Base-by-base conservation (phyloP, 2,329 filamentous ascomycete genomes). In the Alternaria atra region DNA sequence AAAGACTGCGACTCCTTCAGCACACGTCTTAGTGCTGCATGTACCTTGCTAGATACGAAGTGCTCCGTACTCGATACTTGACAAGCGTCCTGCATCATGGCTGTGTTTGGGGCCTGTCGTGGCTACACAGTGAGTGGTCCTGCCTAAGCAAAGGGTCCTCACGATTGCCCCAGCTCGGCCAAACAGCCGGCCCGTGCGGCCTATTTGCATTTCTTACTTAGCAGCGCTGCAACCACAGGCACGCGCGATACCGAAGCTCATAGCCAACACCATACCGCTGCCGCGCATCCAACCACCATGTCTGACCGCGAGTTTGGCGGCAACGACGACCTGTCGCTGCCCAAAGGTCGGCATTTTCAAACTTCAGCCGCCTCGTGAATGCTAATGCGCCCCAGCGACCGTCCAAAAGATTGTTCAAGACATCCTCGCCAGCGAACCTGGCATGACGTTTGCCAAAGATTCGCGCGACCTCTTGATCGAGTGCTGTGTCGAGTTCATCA, bases 401-500 rank as follows among this genome's bases (percentile, higher is more conserved):
- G 89, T 91, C 42, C 87, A 90, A 73, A 91, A 91, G 81, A 99
- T 99, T 68, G 94, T 99, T 70, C 90, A 90, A 60, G 95, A 99
- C 79, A 97, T 99, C 73, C 86, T 99, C 1, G 89, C 93, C 2
- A 83, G 90, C 0, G 88, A 90, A 50, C 85, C 86, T 17, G 92
- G 93, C 52, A 87, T 97, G 64, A 90, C 91, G 2, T 98, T 98
- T 77, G 92, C 94, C 43, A 97, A 97, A 79, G 95, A 99, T 73
- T 94, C 94, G 12, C 90, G 95, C 61, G 95, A 99, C 76, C 85
- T 98, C 3, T 85, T 99, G 53, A 99, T 99, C 73, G 95, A 98
- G 83, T 98, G 95, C 83, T 99, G 95, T 76, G 94, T 99, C 74
- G 95, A 99, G 80, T 99, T 99, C 80, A 97, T 99, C 80, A 98